phyloP scores from a whole-genome alignment of 2,329 filamentous ascomycete species.

The Tricladium varicosporioides region DNA sequence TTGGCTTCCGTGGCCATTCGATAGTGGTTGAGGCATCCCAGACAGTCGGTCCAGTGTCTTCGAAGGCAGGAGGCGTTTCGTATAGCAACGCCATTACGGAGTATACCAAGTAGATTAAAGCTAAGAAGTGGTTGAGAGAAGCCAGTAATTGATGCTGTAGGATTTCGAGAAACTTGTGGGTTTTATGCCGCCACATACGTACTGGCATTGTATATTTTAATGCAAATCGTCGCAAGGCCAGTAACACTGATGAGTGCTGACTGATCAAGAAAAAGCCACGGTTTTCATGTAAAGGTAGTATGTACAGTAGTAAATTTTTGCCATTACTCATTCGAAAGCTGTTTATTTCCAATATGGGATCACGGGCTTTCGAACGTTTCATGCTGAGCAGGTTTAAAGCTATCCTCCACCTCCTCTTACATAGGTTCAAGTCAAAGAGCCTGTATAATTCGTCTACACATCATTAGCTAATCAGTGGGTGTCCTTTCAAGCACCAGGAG shows the following conservation, averaged over 20 bases:
- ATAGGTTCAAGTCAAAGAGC: too few species aligned
- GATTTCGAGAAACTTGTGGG: conserved; percentile 78
- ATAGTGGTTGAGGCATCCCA: conserved; percentile 81
- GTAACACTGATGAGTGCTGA: conserved; percentile 78
- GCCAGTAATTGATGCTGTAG: conserved; percentile 69
- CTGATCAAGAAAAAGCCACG: conserved; percentile 82
- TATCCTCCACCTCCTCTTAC: too few species aligned
- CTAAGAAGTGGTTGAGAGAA: conserved; percentile 81
- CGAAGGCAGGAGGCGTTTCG: conserved; percentile 77
- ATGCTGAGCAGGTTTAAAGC: too few species aligned
- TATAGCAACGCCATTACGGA: conserved; percentile 82
- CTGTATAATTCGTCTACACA: too few species aligned
- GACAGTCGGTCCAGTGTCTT: conserved; percentile 84
- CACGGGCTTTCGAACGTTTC: too few species aligned
- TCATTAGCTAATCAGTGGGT: too few species aligned
- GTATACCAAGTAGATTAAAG: conserved; percentile 84
- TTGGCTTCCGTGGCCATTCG: conserved; percentile 86
- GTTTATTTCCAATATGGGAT: too few species aligned
- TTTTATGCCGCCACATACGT: conserved; percentile 84
- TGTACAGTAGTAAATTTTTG: conserved; percentile 79
- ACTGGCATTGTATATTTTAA: conserved; percentile 86
- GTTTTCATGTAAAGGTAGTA: conserved; percentile 76
- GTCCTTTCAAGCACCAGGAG: too few species aligned
- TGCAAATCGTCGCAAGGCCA: conserved; percentile 64
- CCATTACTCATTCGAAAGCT: conserved; percentile 64